phyloP scores from a whole-genome alignment of 2,329 filamentous ascomycete species.

The Aspergillus pseudonomiae region DNA sequence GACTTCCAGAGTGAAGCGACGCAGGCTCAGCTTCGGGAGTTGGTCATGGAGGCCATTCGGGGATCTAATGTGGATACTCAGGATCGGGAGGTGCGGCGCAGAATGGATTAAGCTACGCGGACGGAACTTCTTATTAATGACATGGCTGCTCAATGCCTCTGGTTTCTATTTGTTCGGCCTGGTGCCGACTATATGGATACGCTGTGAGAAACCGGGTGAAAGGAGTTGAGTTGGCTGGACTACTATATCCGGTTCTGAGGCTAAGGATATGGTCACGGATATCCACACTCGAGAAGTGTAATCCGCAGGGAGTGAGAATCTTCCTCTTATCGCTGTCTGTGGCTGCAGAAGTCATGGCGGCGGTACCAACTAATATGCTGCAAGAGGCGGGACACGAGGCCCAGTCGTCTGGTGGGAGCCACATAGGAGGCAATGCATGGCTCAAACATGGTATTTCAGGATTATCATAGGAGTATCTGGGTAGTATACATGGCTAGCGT shows the following conservation, averaged over 20 bases:
- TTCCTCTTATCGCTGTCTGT: background rate
- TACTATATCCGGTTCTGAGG: too few relatives aligned
- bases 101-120: constrained; percentile 54
- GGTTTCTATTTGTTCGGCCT: background rate
- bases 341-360: background rate
- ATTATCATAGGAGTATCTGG: background rate
- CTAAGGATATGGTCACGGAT: too few relatives aligned
- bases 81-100: constrained; percentile 66
- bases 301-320: background rate
- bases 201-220: background rate
- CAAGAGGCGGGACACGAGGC: background rate
- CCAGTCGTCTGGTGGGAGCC: background rate
- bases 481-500: background rate
- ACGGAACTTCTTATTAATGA: background rate
- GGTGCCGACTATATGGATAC: background rate
- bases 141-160: background rate
- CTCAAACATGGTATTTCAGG: background rate
- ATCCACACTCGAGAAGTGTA: background rate
- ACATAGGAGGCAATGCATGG: background rate
- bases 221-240: background rate
- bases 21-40: constrained; percentile 74
- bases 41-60: constrained; percentile 79
- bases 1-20: constrained; percentile 82
- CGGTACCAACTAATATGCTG: background rate
- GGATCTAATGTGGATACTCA: constrained; percentile 64